Evolutionary conservation across 768 basidiomycete species (phyloP).

Genomic region (Suillus weaverae): DNA sequence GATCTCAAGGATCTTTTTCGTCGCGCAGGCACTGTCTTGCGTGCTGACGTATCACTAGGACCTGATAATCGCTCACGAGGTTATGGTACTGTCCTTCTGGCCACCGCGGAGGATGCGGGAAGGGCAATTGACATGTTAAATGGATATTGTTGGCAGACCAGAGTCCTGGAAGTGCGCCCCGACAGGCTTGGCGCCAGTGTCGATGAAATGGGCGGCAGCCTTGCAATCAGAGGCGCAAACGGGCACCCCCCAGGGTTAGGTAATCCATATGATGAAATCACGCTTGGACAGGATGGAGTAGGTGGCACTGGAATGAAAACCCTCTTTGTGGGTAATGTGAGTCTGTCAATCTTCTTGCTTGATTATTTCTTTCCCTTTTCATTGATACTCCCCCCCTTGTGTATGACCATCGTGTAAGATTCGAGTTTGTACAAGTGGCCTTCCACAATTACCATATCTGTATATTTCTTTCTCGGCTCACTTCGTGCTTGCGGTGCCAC

Average conservation of each 20-base stretch:
- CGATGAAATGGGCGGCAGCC: slow-evolving; percentile 13
- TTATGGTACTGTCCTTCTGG: slow-evolving; percentile 92
- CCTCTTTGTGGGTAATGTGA: slow-evolving; percentile 87
- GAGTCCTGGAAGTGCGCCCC: slow-evolving; percentile 87
- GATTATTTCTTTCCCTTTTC: neutral
- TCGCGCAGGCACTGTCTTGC: slow-evolving; percentile 85
- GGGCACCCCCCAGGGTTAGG: neutral
- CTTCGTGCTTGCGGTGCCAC: neutral
- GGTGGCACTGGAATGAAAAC: slow-evolving; percentile 46
- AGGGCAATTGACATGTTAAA: slow-evolving; percentile 96
- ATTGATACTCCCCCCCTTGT: neutral
- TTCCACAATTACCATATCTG: neutral
- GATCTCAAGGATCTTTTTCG: slow-evolving; percentile 98
- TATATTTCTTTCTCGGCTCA: neutral
- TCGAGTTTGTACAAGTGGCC: neutral
- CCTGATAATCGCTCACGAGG: slow-evolving; percentile 92
- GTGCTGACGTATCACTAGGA: slow-evolving; percentile 75
- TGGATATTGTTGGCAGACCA: slow-evolving; percentile 95
- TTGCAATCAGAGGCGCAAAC: neutral
- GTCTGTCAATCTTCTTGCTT: slow-evolving; percentile 29
- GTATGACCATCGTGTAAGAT: neutral
- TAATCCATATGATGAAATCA: neutral
- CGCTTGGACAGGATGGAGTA: slow-evolving; percentile 19
- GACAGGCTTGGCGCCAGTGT: slow-evolving; percentile 59
- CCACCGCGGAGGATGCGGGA: slow-evolving; percentile 91